phyloP scores from a whole-genome alignment of 2,329 filamentous ascomycete genomes.

The Sphaerulina populicola region DNA sequence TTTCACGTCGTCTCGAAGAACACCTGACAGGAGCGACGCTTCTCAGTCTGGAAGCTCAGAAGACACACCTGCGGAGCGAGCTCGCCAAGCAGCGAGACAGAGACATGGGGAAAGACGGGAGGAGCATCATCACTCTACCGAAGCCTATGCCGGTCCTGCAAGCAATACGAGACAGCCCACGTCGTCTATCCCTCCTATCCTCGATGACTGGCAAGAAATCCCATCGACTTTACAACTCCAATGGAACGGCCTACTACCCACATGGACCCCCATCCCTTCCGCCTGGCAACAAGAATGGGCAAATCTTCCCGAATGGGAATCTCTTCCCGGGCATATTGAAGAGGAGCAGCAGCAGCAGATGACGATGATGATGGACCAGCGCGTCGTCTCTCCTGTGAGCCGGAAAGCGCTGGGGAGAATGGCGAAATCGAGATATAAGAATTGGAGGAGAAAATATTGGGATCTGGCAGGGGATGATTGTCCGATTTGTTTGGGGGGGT shows the following conservation, averaged over 20 bases:
- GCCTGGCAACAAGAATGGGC: background rate
- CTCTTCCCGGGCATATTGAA: background rate
- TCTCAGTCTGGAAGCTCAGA: background rate
- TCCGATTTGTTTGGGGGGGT: constrained; percentile 1
- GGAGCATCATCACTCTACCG: background rate
- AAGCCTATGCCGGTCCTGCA: background rate
- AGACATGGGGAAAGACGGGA: background rate
- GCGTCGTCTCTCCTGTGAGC: background rate
- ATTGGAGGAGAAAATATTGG: background rate
- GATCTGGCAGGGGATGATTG: background rate
- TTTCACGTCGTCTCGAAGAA: background rate
- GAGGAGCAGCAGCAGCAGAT: background rate
- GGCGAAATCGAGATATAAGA: background rate
- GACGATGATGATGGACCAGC: background rate
- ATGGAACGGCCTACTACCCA: background rate
- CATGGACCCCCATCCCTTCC: background rate
- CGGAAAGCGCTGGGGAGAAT: background rate
- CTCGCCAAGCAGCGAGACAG: background rate
- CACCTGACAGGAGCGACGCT: background rate
- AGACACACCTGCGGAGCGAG: background rate
- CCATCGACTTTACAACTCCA: background rate
- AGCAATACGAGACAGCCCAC: no score
- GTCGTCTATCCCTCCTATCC: background rate
- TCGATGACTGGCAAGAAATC: background rate
- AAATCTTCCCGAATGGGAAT: background rate